Percentiles rank a stretch among this genome's conserved stretches.
These are phyloP conservation scores for Lepiota brunneoincarnata DNA, from an alignment of 768 basidiomycete species.

Conservation along the genomic window DNA sequence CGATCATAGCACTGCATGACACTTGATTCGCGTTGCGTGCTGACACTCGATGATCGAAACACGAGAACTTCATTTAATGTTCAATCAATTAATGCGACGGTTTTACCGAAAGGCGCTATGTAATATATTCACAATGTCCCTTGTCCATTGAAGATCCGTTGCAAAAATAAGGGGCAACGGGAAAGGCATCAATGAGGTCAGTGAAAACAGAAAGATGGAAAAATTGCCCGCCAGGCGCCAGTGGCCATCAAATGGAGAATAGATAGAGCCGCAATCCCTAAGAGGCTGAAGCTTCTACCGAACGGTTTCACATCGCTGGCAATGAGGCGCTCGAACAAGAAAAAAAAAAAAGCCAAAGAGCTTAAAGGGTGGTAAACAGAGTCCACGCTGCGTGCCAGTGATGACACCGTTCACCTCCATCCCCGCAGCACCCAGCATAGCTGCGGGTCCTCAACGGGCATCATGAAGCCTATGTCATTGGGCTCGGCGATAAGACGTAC, in stretches of 20 bases:
- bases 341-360: not conserved
- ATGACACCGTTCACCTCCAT: not conserved
- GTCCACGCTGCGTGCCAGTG: not conserved
- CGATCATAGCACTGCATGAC: slow-evolving; percentile 5
- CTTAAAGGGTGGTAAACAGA: not conserved
- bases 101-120: not conserved
- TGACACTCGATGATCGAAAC: slow-evolving; percentile 8
- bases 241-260: too few species aligned
- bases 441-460: not conserved
- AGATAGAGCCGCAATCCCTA: too few species aligned
- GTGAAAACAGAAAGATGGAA: not conserved
- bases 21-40: slow-evolving; percentile 4
- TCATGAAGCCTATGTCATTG: not conserved
- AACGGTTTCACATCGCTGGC: not conserved
- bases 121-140: not conserved
- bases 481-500: slow-evolving; percentile 4
- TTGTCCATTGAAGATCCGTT: not conserved
- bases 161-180: not conserved
- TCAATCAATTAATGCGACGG: not conserved
- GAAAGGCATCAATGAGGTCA: not conserved
- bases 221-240: not conserved
- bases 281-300: not conserved
- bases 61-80: not conserved
- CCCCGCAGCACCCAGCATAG: not conserved
- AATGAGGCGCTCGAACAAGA: too few species aligned